phyloP scores from a whole-genome alignment of 164 flowering plant species.

The Sedum album region DNA sequence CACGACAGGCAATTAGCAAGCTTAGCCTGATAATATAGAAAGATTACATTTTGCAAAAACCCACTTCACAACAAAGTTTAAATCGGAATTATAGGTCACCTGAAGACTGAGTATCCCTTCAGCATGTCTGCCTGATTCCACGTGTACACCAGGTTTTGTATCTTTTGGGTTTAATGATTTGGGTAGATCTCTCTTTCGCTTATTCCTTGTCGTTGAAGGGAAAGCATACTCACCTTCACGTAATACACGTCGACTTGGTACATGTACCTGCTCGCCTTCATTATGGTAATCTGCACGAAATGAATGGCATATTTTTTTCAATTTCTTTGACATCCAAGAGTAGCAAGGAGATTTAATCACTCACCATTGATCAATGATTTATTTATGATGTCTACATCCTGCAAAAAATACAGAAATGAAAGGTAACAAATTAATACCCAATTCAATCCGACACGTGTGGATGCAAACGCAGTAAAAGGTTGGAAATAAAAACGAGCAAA shows the following conservation, averaged over 20 bases:
- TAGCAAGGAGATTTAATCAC: slow-evolving; percentile 26
- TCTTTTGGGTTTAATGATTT: slow-evolving; percentile 25
- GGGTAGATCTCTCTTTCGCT: slow-evolving; percentile 50
- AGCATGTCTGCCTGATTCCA: slow-evolving; percentile 9
- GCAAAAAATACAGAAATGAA: background rate
- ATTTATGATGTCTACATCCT: slow-evolving; percentile 17
- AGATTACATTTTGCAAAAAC: background rate
- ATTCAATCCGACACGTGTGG: background rate
- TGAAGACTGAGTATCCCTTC: slow-evolving; percentile 30
- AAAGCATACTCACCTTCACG: slow-evolving; percentile 25
- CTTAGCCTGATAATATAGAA: slow-evolving; percentile 38
- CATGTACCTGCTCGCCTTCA: slow-evolving; percentile 28
- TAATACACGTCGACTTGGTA: slow-evolving; percentile 32
- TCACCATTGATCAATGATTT: slow-evolving; percentile 12
- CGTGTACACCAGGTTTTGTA: slow-evolving; percentile 15
- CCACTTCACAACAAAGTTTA: background rate
- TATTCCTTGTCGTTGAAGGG: slow-evolving; percentile 54
- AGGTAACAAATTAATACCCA: background rate
- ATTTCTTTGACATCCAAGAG: slow-evolving; percentile 31
- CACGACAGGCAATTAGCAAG: slow-evolving; percentile 60
- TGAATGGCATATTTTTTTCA: slow-evolving; percentile 34
- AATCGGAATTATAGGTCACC: slow-evolving; percentile 20
- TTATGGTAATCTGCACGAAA: slow-evolving; percentile 33
- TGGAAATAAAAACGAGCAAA: too few relatives aligned
- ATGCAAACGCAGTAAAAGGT: too few relatives aligned